phyloP scores from a whole-genome alignment of 352 stramenopile genomes.

The Pythium plurisporium region DNA sequence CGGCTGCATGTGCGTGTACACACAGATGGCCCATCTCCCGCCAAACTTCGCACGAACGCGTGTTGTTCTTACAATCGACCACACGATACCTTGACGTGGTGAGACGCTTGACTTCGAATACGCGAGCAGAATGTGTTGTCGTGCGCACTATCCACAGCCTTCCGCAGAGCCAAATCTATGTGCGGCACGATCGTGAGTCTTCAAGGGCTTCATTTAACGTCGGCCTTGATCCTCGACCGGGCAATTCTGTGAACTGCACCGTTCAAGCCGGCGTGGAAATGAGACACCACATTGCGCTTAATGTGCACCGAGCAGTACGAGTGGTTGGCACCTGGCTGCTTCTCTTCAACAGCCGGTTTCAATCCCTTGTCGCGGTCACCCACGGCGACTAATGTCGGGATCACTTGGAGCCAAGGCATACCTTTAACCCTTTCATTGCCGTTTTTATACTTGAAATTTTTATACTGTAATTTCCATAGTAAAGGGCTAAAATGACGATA shows the following conservation, averaged over 20 bases:
- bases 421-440: too few species aligned
- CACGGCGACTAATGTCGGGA: background rate
- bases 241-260: background rate
- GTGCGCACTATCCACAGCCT: background rate
- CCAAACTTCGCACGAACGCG: conserved; percentile 1
- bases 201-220: background rate
- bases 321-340: background rate
- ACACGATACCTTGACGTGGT: background rate
- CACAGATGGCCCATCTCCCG: conserved; percentile 1
- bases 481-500: too few species aligned
- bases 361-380: background rate
- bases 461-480: too few species aligned
- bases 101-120: conserved; percentile 2
- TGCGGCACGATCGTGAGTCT: background rate
- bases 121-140: background rate
- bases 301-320: background rate
- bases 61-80: background rate
- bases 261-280: background rate
- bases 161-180: background rate
- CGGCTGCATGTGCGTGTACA: background rate
- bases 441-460: too few species aligned
- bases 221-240: background rate
- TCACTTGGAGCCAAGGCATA: background rate
- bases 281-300: background rate
- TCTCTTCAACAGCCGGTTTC: background rate